Conservation (phyloP, 2,329 filamentous ascomycete species). For the Fusarium sp. region DNA sequence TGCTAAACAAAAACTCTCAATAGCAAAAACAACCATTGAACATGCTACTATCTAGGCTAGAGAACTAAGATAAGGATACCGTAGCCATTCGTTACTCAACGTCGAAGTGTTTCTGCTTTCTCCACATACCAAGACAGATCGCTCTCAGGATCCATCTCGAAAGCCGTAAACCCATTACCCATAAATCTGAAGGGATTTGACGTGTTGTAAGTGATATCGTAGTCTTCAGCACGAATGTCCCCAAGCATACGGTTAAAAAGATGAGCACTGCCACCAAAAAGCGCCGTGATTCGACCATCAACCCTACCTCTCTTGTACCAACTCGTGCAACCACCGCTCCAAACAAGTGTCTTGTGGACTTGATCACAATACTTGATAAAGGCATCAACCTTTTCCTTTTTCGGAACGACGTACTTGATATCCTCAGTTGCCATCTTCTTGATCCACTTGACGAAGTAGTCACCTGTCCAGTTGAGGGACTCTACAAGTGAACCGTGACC, state of each 20-base stretch:
- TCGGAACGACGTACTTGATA: constrained; percentile 37
- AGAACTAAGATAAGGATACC: neutral
- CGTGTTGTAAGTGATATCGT: constrained; percentile 37
- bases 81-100: neutral
- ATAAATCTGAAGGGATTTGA: constrained; percentile 38
- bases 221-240: constrained; percentile 39
- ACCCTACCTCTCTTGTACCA: constrained; percentile 37
- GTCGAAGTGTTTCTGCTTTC: constrained; percentile 30
- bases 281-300: constrained; percentile 34
- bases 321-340: constrained; percentile 38
- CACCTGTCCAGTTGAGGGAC: constrained; percentile 41
- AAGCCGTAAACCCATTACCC: constrained; percentile 38
- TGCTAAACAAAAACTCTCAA: too few relatives aligned
- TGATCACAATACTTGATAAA: constrained; percentile 39
- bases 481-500: constrained; percentile 40
- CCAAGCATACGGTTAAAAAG: constrained; percentile 37
- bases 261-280: constrained; percentile 40
- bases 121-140: constrained; percentile 40
- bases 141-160: constrained; percentile 40
- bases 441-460: constrained; percentile 43
- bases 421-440: constrained; percentile 41
- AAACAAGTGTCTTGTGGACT: constrained; percentile 39
- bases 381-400: constrained; percentile 39
- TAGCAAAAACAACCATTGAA: neutral
- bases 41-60: neutral